Evolutionary conservation across 306 rosid genomes (phyloP), one percentile per base, ranked within the genome.

Genomic region (Astragalus glycyphyllos): DNA sequence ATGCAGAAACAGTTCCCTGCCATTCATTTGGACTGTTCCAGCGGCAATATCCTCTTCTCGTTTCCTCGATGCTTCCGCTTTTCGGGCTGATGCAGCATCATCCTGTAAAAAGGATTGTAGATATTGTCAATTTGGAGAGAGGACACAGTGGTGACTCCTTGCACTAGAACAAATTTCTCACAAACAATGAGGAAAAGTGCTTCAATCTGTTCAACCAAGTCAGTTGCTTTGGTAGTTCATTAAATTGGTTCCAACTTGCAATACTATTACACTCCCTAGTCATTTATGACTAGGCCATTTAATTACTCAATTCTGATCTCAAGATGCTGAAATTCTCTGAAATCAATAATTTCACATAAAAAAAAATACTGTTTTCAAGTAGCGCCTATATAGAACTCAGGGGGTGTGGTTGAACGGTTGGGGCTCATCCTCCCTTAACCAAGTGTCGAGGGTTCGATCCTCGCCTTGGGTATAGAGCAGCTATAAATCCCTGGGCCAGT

Each of bases 21-120:
- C 97, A 47, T 94, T 94, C 98, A 89, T 86, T 78, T 74, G 91
- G 61, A 84, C 88, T 9, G 85, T 70, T 66, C 98, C 97, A 2
- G 88, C 68, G 5, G 89, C 90, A 42, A 94, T 81, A 82, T 90
- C 97, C 80, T 90, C 98, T 0, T 81, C 88, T 2, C 92, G 92
- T 65, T 90, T 89, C 84, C 89, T 84, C 1, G 84, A 88, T 16
- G 84, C 82, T 72, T 94, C 97, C n/a, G 87, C 87, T 84, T 85
- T 81, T 68, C 78, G 81, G 34, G 92, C 84, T 42, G 90, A 84
- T 63, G 75, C 86, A 79, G 81, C 95, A 42, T 80, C 86, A 58
- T 90, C 96, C 98, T 90, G 82, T 57, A 74, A 76, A 75, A 59
- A 37, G 15, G 38, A 0, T 15, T 34, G 14, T 15, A 12, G 65